These are phyloP conservation scores for Candida pseudofarinosa DNA, from an alignment of 805 yeast species.

Conservation along the genomic window DNA sequence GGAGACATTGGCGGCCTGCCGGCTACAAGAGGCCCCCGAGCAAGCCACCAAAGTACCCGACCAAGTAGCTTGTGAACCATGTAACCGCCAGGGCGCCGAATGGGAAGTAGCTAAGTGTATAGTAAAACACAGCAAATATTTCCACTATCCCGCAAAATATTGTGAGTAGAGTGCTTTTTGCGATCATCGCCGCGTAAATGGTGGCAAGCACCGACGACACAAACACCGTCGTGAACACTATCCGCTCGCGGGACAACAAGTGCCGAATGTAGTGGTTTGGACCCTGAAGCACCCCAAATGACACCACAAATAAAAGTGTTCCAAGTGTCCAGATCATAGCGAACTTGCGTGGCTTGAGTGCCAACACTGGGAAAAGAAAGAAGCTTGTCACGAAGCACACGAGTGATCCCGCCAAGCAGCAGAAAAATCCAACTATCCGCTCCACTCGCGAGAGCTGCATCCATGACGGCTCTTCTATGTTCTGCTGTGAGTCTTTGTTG, in stretches of 20 bases:
- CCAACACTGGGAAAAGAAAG: constrained; percentile 82
- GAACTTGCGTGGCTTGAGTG: constrained; percentile 86
- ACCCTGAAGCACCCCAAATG: constrained; percentile 91
- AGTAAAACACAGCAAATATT: constrained; percentile 82
- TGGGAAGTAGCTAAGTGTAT: constrained; percentile 90
- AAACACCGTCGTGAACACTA: constrained; percentile 77
- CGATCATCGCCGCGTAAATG: constrained; percentile 63
- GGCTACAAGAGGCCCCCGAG: constrained; percentile 37
- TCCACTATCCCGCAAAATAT: constrained; percentile 72
- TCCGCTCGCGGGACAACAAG: constrained; percentile 66
- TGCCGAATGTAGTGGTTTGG: constrained; percentile 78
- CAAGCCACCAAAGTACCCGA: constrained; percentile 44
- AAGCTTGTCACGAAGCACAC: constrained; percentile 81
- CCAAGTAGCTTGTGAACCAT: constrained; percentile 43
- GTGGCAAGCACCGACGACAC: constrained; percentile 79
- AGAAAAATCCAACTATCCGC: constrained; percentile 68
- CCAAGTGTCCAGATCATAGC: constrained; percentile 92
- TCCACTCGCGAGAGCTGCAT: constrained; percentile 74
- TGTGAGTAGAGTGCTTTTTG: constrained; percentile 72
- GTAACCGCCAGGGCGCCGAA: constrained; percentile 79
- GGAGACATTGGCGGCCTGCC: neutral
- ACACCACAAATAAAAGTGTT: constrained; percentile 75
- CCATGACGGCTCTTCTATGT: constrained; percentile 67
- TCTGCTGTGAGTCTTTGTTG: constrained; percentile 29
- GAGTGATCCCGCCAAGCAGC: constrained; percentile 72